Percentiles rank a stretch among this genome's conserved stretches.
Evolutionary conservation across 2,329 filamentous ascomycete genomes (phyloP).

Genomic region (Xylaria hypoxylon): DNA sequence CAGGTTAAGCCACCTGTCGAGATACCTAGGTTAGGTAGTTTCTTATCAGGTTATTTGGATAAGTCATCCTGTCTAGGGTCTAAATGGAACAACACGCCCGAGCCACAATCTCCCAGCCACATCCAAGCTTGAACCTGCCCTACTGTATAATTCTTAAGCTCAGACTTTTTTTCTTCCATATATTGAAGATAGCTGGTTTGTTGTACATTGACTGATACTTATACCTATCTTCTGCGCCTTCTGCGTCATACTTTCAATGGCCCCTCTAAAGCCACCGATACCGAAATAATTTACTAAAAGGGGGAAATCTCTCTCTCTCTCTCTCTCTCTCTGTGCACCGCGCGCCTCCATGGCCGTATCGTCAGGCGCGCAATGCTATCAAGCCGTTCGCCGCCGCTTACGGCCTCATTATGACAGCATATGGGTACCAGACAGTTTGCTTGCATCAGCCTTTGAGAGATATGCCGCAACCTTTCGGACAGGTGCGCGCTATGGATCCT

Average conservation of each 20-base stretch:
- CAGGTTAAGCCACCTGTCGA: conserved; percentile 17
- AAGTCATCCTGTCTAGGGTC: conserved; percentile 5
- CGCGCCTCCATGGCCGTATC: conserved; percentile 58
- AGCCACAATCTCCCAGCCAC: conserved; percentile 14
- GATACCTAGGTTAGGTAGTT: background rate
- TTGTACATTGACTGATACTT: background rate
- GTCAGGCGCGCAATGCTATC: conserved; percentile 60
- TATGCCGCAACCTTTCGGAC: conserved; percentile 52
- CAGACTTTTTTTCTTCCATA: background rate
- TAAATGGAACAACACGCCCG: background rate
- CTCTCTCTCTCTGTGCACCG: conserved; percentile 4
- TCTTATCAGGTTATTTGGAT: no score
- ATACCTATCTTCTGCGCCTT: background rate
- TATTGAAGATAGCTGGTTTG: conserved; percentile 3
- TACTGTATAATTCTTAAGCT: background rate
- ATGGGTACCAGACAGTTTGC: conserved; percentile 70
- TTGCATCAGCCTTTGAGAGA: conserved; percentile 63
- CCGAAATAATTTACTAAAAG: conserved; percentile 29
- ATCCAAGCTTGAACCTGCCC: background rate
- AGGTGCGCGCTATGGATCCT: conserved; percentile 50
- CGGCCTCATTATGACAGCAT: conserved; percentile 57
- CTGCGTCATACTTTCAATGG: conserved; percentile 13
- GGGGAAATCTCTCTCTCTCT: conserved; percentile 3
- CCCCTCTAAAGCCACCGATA: conserved; percentile 23
- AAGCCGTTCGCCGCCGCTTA: conserved; percentile 59